These are phyloP conservation scores for Blastosporella zonata DNA, from an alignment of 1,284 basidiomycete species.

Conservation along the genomic window DNA sequence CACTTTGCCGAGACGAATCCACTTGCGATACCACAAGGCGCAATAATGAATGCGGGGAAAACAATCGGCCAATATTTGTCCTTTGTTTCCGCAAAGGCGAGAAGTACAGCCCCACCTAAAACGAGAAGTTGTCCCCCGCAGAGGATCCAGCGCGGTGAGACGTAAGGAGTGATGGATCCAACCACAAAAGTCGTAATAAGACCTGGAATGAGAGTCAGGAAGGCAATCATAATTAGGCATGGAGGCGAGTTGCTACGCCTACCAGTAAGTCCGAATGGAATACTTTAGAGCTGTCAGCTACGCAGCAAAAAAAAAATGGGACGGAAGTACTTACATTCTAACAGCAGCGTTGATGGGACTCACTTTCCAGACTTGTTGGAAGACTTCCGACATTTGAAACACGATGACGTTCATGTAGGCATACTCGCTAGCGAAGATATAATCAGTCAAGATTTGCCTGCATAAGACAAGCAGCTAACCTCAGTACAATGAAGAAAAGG, in stretches of 20 bases:
- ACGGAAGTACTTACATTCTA: slow-evolving; percentile 10
- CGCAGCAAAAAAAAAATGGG: not conserved
- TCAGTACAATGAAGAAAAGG: slow-evolving; percentile 16
- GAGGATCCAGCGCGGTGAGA: slow-evolving; percentile 16
- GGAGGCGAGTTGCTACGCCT: too few species aligned
- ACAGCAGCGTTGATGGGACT: slow-evolving; percentile 14
- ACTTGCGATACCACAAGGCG: slow-evolving; percentile 11
- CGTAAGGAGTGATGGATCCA: slow-evolving; percentile 12
- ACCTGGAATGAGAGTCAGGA: slow-evolving; percentile 1
- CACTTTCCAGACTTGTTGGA: slow-evolving; percentile 17
- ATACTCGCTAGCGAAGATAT: slow-evolving; percentile 11
- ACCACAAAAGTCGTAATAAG: slow-evolving; percentile 11
- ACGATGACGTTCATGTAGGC: slow-evolving; percentile 17
- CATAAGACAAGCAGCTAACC: slow-evolving; percentile 1
- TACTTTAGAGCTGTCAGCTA: not conserved
- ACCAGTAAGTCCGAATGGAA: slow-evolving; percentile 17
- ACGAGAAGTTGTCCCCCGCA: slow-evolving; percentile 14
- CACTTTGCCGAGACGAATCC: slow-evolving; percentile 20
- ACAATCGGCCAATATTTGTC: slow-evolving; percentile 16
- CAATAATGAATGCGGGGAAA: slow-evolving; percentile 16
- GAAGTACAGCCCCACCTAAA: slow-evolving; percentile 9
- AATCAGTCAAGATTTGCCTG: not conserved
- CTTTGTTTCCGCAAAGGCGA: slow-evolving; percentile 13
- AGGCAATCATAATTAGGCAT: too few species aligned
- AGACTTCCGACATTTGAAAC: slow-evolving; percentile 18